phyloP scores from a whole-genome alignment of 768 basidiomycete species.

The Phlebiopsis gigantea region DNA sequence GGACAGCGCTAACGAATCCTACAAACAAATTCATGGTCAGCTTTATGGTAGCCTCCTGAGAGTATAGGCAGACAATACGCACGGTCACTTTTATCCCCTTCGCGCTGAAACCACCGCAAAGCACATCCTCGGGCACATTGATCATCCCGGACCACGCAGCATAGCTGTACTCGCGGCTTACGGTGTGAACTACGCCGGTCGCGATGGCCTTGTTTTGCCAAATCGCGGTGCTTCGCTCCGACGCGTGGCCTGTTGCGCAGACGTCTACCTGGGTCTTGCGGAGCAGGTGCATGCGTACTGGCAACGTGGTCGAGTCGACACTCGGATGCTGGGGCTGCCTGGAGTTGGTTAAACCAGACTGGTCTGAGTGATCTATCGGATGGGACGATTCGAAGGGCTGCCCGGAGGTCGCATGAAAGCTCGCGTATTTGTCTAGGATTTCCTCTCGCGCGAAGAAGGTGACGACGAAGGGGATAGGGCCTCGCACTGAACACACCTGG shows the following conservation, averaged over 20 bases:
- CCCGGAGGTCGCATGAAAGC: too few relatives aligned
- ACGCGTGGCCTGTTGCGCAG: background rate
- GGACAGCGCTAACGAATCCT: slow-evolving; percentile 23
- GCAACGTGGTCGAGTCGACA: background rate
- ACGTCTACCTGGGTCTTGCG: slow-evolving; percentile 11
- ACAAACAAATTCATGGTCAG: background rate
- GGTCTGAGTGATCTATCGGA: slow-evolving; percentile 14
- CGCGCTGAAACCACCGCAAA: slow-evolving; percentile 19
- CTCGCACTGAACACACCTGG: slow-evolving; percentile 20
- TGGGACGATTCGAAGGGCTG: slow-evolving; percentile 21
- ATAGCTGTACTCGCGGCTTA: slow-evolving; percentile 8
- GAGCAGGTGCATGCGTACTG: slow-evolving; percentile 5
- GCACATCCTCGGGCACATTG: slow-evolving; percentile 11
- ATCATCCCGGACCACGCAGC: slow-evolving; percentile 23
- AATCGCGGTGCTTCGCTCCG: slow-evolving; percentile 10
- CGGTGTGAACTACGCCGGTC: slow-evolving; percentile 18
- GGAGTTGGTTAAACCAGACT: slow-evolving; percentile 6
- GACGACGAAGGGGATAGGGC: slow-evolving; percentile 24
- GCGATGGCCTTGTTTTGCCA: slow-evolving; percentile 12
- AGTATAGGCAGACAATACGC: slow-evolving; percentile 9
- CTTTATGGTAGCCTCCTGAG: background rate
- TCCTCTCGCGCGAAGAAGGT: slow-evolving; percentile 20
- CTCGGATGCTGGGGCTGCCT: slow-evolving; percentile 11
- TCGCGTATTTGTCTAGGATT: slow-evolving; percentile 17
- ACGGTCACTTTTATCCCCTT: slow-evolving; percentile 20